Percentiles rank a stretch among this genome's conserved stretches.
Evolutionary conservation across 2,329 filamentous ascomycete genomes (phyloP).

Genomic region (Aureobasidium sp.): DNA sequence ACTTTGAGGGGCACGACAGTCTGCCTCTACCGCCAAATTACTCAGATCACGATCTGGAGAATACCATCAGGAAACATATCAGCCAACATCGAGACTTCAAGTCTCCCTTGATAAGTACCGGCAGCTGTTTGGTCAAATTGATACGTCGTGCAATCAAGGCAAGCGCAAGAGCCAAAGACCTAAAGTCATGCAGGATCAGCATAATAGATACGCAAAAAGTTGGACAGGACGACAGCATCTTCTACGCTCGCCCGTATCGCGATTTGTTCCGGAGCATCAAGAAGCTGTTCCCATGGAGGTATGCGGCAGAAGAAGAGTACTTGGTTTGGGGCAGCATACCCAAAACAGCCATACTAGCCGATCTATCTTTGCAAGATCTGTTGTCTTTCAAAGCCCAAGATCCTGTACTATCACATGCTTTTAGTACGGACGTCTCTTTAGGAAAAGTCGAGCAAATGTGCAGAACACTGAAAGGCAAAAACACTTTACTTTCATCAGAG

Average conservation of each 20-base stretch:
- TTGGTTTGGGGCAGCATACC: background rate
- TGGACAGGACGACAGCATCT: background rate
- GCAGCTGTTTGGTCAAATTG: background rate
- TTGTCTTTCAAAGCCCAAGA: background rate
- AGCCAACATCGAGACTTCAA: background rate
- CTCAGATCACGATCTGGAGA: background rate
- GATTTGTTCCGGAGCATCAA: background rate
- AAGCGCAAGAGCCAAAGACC: background rate
- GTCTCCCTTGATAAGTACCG: background rate
- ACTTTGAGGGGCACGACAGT: background rate
- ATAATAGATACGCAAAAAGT: background rate
- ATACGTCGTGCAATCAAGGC: background rate
- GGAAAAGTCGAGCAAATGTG: background rate
- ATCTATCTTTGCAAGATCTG: background rate
- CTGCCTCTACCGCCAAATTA: background rate
- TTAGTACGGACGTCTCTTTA: background rate
- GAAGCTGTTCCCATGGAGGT: background rate
- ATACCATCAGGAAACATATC: background rate
- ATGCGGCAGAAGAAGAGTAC: background rate
- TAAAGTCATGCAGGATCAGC: background rate
- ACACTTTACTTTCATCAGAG: background rate
- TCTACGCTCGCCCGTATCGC: background rate
- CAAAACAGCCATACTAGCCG: background rate
- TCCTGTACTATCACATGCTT: background rate
- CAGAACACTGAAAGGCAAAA: background rate